Evolutionary conservation across 441 rosid species (phyloP).

Genomic region (Sinapis alba): DNA sequence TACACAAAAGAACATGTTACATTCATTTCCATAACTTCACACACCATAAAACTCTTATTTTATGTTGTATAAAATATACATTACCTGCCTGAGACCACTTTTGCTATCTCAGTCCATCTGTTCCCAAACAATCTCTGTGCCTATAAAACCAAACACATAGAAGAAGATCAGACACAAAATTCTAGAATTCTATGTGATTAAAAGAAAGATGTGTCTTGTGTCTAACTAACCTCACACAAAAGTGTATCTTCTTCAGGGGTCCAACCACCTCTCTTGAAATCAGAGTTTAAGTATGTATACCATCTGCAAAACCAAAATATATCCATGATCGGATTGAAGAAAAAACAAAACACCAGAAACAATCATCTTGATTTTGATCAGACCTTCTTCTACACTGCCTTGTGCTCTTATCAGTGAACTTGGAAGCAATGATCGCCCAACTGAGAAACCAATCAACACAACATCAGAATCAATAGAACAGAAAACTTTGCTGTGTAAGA

Average conservation of each 20-base stretch:
- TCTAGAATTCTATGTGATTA: too few species aligned
- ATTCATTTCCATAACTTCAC: not conserved
- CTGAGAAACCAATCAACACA: conserved; percentile 44
- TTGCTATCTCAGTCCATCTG: too few species aligned
- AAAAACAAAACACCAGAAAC: not conserved
- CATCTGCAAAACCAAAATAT: conserved; percentile 64
- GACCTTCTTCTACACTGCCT: conserved; percentile 98
- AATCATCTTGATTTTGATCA: conserved; percentile 34
- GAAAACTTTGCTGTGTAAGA: not conserved
- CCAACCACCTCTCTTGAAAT: conserved; percentile 99
- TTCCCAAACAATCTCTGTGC: too few species aligned
- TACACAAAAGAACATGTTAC: conserved; percentile 21
- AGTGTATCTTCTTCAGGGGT: conserved; percentile 97
- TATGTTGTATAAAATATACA: not conserved
- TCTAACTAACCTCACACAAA: conserved; percentile 91
- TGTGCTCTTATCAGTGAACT: conserved; percentile 89
- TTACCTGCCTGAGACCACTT: conserved; percentile 6
- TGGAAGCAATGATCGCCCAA: conserved; percentile 93
- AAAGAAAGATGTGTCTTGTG: conserved; percentile 9
- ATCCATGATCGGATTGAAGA: not conserved
- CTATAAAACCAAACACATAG: conserved; percentile 30
- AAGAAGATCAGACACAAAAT: too few species aligned
- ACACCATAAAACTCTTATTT: not conserved
- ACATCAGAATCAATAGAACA: conserved; percentile 13
- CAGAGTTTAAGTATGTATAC: conserved; percentile 93